phyloP scores from a whole-genome alignment of 805 yeast genomes.

The Saccharomycopsis sp. region DNA sequence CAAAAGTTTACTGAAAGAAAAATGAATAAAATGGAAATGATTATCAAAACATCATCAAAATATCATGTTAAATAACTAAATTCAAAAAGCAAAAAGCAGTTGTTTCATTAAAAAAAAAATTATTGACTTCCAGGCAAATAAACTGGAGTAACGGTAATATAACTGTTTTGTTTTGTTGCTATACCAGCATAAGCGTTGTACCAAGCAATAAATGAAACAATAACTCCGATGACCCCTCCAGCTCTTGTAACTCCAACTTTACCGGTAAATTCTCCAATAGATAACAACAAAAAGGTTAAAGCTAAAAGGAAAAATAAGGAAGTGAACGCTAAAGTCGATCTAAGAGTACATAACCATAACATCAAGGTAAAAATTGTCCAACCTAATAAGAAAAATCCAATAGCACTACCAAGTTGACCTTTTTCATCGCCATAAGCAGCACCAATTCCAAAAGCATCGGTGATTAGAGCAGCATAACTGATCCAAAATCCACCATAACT shows the following conservation, averaged over 20 bases:
- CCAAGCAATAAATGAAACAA: slow-evolving; percentile 45
- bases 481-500: slow-evolving; percentile 68
- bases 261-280: slow-evolving; percentile 40
- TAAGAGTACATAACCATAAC: slow-evolving; percentile 42
- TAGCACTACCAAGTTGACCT: slow-evolving; percentile 33
- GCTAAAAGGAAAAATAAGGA: slow-evolving; percentile 41
- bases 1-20: too few relatives aligned
- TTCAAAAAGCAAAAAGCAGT: neutral
- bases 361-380: slow-evolving; percentile 52
- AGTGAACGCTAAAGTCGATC: slow-evolving; percentile 58
- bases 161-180: slow-evolving; percentile 48
- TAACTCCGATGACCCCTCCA: slow-evolving; percentile 46
- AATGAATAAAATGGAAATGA: too few relatives aligned
- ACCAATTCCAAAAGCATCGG: slow-evolving; percentile 49
- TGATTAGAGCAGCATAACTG: slow-evolving; percentile 47
- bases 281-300: slow-evolving; percentile 45
- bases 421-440: slow-evolving; percentile 36
- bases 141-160: slow-evolving; percentile 34
- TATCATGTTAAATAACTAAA: neutral
- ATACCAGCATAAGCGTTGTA: slow-evolving; percentile 54
- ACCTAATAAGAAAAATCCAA: slow-evolving; percentile 49
- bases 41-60: too few relatives aligned
- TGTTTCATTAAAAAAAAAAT: too few relatives aligned
- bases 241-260: slow-evolving; percentile 30
- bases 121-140: slow-evolving; percentile 36